These are phyloP conservation scores for Scenedesmus sp. DNA, from an alignment of 163 green algal species.

Conservation along the genomic window DNA sequence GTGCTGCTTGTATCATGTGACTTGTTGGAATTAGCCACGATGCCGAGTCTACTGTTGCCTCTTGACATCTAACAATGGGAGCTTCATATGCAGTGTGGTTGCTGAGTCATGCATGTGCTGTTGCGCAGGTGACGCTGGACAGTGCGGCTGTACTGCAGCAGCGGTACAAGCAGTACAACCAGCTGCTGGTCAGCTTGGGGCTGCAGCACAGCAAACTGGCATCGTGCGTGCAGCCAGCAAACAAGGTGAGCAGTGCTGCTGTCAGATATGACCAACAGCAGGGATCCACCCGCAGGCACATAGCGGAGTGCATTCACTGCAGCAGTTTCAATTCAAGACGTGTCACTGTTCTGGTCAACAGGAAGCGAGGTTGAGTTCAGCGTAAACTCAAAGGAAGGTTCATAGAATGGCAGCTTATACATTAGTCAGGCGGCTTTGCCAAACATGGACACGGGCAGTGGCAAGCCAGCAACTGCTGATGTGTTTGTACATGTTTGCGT, in stretches of 20 bases:
- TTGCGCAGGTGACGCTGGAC: constrained; percentile 35
- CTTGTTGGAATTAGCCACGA: not conserved
- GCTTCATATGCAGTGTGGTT: too few species aligned
- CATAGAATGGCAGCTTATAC: too few species aligned
- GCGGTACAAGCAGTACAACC: not conserved
- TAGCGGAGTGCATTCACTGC: too few species aligned
- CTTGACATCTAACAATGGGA: too few species aligned
- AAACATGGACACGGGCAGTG: not conserved
- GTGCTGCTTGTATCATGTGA: not conserved
- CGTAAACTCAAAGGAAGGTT: too few species aligned
- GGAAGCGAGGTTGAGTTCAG: too few species aligned
- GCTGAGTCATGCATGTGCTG: not conserved
- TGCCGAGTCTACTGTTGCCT: not conserved
- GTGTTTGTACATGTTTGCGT: too few species aligned
- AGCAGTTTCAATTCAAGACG: too few species aligned
- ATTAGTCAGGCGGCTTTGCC: too few species aligned
- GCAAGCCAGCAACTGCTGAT: not conserved
- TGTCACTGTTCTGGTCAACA: too few species aligned
- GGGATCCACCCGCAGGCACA: too few species aligned
- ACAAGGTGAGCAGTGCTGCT: constrained; percentile 19
- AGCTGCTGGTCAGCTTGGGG: constrained; percentile 21
- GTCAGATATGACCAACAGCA: not conserved
- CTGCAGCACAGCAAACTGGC: not conserved
- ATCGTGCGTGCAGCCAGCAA: constrained; percentile 29
- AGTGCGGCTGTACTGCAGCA: not conserved